Conservation (phyloP, 2,329 filamentous ascomycete genomes). For the Esteya vermicola region DNA sequence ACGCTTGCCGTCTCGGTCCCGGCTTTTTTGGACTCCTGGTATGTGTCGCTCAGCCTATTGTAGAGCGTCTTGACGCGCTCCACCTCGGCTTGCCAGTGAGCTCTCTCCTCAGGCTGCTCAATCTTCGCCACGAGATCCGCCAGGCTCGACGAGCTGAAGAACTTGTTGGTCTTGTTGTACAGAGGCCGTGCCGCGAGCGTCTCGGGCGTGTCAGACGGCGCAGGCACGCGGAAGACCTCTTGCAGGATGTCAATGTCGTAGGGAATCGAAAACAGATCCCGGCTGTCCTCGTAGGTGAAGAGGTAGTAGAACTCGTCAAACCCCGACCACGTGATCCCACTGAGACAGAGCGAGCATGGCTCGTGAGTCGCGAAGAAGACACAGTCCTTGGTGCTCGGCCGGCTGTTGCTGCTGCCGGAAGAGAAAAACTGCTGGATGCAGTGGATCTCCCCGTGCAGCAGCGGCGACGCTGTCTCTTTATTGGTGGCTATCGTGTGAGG, state of each 20-base stretch:
- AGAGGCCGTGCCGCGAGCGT: slow-evolving; percentile 24
- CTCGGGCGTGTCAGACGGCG: slow-evolving; percentile 21
- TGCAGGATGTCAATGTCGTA: slow-evolving; percentile 44
- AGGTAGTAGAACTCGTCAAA: slow-evolving; percentile 43
- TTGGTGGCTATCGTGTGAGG: slow-evolving; percentile 38
- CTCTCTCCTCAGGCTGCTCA: slow-evolving; percentile 18
- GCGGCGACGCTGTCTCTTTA: slow-evolving; percentile 37
- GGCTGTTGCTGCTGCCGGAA: slow-evolving; percentile 15
- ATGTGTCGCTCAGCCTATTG: slow-evolving; percentile 28
- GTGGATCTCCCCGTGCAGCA: slow-evolving; percentile 46
- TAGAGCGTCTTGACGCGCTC: slow-evolving; percentile 34
- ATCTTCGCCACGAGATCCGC: slow-evolving; percentile 24
- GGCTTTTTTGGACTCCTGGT: slow-evolving; percentile 30
- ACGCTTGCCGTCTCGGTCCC: slow-evolving; percentile 30
- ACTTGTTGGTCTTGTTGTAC: slow-evolving; percentile 42
- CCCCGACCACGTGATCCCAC: slow-evolving; percentile 42
- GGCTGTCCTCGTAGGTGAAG: slow-evolving; percentile 44
- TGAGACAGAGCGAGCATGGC: slow-evolving; percentile 42
- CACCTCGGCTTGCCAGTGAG: slow-evolving; percentile 24
- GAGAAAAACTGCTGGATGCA: slow-evolving; percentile 45
- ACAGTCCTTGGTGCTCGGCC: slow-evolving; percentile 27
- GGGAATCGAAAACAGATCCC: slow-evolving; percentile 39
- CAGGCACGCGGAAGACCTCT: slow-evolving; percentile 36
- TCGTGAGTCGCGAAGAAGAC: slow-evolving; percentile 46
- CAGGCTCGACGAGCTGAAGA: slow-evolving; percentile 32